These are phyloP conservation scores for Paspalum vaginatum DNA, from an alignment of 176 grass and related monocot genomes.

Conservation along the genomic window DNA sequence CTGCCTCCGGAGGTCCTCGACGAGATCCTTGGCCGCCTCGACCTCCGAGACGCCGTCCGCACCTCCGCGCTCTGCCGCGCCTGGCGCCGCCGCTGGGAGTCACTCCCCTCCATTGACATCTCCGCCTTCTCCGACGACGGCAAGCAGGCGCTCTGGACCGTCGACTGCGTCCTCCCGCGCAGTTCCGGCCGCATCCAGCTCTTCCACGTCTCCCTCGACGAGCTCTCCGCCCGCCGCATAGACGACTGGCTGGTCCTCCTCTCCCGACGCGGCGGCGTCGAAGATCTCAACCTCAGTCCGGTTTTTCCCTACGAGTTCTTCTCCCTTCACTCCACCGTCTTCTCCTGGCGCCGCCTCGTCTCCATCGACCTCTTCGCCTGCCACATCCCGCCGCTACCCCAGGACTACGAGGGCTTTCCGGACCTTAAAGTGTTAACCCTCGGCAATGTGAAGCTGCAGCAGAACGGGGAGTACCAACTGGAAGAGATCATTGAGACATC, in stretches of 20 bases:
- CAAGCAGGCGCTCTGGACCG: not conserved
- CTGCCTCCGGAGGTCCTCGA: slow-evolving; percentile 23
- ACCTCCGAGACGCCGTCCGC: slow-evolving; percentile 35
- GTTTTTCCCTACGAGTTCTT: not conserved
- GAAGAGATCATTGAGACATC: slow-evolving; percentile 36
- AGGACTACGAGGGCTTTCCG: slow-evolving; percentile 13
- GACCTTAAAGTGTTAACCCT: slow-evolving; percentile 4
- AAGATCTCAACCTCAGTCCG: slow-evolving; percentile 11
- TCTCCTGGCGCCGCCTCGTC: slow-evolving; percentile 10
- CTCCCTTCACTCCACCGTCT: slow-evolving; percentile 12
- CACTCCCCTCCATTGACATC: slow-evolving; percentile 30
- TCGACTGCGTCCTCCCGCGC: slow-evolving; percentile 29
- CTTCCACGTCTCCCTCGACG: not conserved
- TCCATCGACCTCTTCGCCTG: slow-evolving; percentile 3
- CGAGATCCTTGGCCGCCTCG: slow-evolving; percentile 24
- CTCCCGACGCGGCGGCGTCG: slow-evolving; percentile 22
- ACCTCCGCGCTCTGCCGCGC: slow-evolving; percentile 38
- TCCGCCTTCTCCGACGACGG: not conserved
- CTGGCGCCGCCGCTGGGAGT: slow-evolving; percentile 42
- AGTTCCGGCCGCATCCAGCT: slow-evolving; percentile 1
- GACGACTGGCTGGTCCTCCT: slow-evolving; percentile 29
- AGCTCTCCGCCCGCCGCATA: not conserved
- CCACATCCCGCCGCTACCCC: slow-evolving; percentile 12
- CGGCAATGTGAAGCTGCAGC: not conserved
- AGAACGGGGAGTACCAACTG: slow-evolving; percentile 24